Conservation (phyloP, 768 basidiomycete genomes). For the Rhizopogon sp. region DNA sequence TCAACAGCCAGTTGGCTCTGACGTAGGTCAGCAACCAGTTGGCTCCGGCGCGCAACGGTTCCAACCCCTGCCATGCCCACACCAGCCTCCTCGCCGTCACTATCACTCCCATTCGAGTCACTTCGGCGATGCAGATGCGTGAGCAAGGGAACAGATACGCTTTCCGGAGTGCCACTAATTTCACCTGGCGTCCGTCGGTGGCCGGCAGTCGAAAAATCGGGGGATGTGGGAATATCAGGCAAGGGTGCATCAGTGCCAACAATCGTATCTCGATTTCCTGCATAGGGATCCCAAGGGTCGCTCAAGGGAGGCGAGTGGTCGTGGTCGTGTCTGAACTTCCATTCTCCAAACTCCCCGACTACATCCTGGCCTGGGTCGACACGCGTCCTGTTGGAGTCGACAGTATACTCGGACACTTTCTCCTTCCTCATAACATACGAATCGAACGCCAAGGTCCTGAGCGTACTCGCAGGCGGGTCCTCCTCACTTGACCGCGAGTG, state of each 20-base stretch:
- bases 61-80: conserved; percentile 43
- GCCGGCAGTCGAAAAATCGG: conserved; percentile 4
- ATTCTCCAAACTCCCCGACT: conserved; percentile 9
- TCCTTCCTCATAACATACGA: conserved; percentile 34
- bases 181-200: conserved; percentile 1
- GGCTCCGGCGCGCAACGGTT: conserved; percentile 33
- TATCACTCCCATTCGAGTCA: conserved; percentile 7
- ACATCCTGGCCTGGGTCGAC: conserved; percentile 10
- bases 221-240: conserved; percentile 11
- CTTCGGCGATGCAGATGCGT: conserved; percentile 20
- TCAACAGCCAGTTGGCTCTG: too few relatives aligned
- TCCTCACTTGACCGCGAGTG: conserved; percentile 19
- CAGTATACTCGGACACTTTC: conserved; percentile 27
- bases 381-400: conserved; percentile 25
- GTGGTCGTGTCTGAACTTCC: conserved; percentile 1
- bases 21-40: conserved; percentile 11
- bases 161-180: conserved; percentile 4
- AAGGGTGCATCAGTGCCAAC: conserved; percentile 18
- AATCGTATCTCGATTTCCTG: conserved; percentile 23
- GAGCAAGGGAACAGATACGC: conserved; percentile 27
- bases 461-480: conserved; percentile 33
- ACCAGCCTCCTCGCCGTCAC: conserved; percentile 19
- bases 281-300: conserved; percentile 21
- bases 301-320: not conserved
- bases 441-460: conserved; percentile 34